A percentile compares a stretch with the other conserved stretches of the same genome.
Conservation (phyloP, 495 filamentous ascomycete genomes). For the Daldinia loculata region DNA sequence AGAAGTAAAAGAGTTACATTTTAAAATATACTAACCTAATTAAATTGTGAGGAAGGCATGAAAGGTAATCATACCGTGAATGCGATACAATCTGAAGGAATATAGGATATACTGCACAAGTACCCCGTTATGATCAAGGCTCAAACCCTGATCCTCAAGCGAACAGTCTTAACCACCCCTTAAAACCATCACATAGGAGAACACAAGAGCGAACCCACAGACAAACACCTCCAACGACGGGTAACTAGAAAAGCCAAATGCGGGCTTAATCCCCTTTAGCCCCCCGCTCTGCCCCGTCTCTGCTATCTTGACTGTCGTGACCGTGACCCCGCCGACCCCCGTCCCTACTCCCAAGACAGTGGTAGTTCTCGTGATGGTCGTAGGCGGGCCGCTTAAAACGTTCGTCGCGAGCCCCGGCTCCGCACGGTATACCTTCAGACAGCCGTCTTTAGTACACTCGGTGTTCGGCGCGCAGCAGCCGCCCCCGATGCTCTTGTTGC, state of each 20-base stretch:
- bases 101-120: not conserved
- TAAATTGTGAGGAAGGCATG: not conserved
- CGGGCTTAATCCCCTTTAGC: not conserved
- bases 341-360: not conserved
- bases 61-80: not conserved
- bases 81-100: not conserved
- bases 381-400: slow-evolving; percentile 4
- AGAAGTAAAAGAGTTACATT: too few species aligned
- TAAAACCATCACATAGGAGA: slow-evolving; percentile 22
- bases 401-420: slow-evolving; percentile 28
- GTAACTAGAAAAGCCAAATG: slow-evolving; percentile 27
- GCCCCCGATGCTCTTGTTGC: slow-evolving; percentile 24
- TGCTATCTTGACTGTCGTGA: slow-evolving; percentile 28
- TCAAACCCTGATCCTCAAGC: slow-evolving; percentile 1
- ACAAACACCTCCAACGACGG: slow-evolving; percentile 9
- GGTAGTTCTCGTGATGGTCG: not conserved
- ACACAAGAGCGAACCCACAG: slow-evolving; percentile 8
- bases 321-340: slow-evolving; percentile 13
- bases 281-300: slow-evolving; percentile 27
- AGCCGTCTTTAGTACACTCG: slow-evolving; percentile 28
- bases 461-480: slow-evolving; percentile 32
- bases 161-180: slow-evolving; percentile 16
- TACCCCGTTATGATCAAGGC: not conserved
- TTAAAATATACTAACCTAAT: not conserved
- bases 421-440: slow-evolving; percentile 34